These are phyloP conservation scores for Blastocystis sp. DNA, from an alignment of 352 stramenopile genomes.

Conservation along the genomic window DNA sequence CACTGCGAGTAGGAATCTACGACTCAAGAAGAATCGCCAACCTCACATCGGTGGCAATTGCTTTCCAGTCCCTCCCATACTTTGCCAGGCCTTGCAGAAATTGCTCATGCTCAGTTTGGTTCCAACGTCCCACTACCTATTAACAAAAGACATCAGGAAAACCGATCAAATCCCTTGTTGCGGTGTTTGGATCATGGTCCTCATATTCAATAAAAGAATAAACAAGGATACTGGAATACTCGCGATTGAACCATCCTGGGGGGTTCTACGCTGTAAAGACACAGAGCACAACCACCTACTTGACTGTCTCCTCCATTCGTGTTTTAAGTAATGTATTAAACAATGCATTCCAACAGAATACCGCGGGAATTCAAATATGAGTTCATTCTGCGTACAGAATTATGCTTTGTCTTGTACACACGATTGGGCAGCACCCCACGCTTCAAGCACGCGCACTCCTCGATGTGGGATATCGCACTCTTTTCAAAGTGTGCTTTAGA, in stretches of 20 bases:
- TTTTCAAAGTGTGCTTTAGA: not conserved
- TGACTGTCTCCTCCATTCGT: not conserved
- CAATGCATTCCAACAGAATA: not conserved
- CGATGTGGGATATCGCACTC: not conserved
- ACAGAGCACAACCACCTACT: not conserved
- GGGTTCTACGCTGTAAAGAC: not conserved
- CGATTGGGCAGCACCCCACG: not conserved
- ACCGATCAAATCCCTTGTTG: not conserved
- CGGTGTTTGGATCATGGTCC: not conserved
- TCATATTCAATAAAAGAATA: not conserved
- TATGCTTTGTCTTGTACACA: too few species aligned
- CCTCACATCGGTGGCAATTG: slow-evolving; percentile 65
- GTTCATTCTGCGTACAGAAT: too few species aligned
- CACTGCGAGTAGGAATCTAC: slow-evolving; percentile 45
- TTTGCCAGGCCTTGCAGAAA: slow-evolving; percentile 75
- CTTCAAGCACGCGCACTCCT: not conserved
- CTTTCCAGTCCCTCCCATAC: slow-evolving; percentile 80
- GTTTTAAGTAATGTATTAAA: not conserved
- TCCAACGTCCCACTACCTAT: slow-evolving; percentile 70
- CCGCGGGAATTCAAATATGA: slow-evolving; percentile 9
- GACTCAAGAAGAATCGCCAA: not conserved
- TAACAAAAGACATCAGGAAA: not conserved
- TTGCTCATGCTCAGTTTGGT: slow-evolving; percentile 75
- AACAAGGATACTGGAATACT: not conserved
- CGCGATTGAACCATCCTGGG: not conserved